phyloP scores from a whole-genome alignment of 2,329 filamentous ascomycete species.

The Keithomyces neogunnii region DNA sequence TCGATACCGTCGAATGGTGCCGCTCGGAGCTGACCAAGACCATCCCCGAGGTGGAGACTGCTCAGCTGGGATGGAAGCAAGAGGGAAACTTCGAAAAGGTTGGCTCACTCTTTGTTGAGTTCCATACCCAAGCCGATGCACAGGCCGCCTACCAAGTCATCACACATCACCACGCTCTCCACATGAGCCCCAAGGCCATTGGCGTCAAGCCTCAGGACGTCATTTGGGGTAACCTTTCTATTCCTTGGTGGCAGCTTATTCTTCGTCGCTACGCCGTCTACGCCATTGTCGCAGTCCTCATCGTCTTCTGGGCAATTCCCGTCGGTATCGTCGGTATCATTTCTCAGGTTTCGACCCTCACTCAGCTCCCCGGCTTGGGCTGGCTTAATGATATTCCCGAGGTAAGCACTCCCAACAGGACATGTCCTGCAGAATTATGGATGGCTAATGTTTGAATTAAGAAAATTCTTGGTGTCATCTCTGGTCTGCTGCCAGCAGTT shows the following conservation, averaged over 20 bases:
- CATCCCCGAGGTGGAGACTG: conserved; percentile 57
- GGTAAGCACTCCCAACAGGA: conserved; percentile 11
- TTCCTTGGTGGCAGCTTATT: conserved; percentile 66
- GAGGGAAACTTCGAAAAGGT: conserved; percentile 55
- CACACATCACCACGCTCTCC: conserved; percentile 70
- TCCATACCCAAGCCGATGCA: conserved; percentile 70
- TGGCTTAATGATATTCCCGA: conserved; percentile 68
- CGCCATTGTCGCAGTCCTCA: conserved; percentile 58
- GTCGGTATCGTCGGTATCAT: conserved; percentile 75
- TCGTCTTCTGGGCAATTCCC: conserved; percentile 77
- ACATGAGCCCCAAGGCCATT: conserved; percentile 79
- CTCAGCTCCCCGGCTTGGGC: conserved; percentile 55
- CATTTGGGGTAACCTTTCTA: conserved; percentile 71
- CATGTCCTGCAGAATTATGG: background rate
- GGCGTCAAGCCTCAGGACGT: conserved; percentile 74
- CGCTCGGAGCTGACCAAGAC: conserved; percentile 47
- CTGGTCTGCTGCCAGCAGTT: conserved; percentile 73
- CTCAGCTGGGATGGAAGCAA: conserved; percentile 51
- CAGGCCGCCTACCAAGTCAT: conserved; percentile 79
- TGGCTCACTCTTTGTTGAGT: conserved; percentile 87
- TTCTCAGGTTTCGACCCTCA: conserved; percentile 72
- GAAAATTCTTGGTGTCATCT: conserved; percentile 66
- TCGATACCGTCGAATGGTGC: conserved; percentile 83
- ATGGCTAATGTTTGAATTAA: conserved; percentile 5
- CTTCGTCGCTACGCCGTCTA: conserved; percentile 57